A percentile compares a stretch with the other conserved stretches of the same genome.
phyloP scores from a whole-genome alignment of 345 rosid genomes.

The Syzygium jambos region DNA sequence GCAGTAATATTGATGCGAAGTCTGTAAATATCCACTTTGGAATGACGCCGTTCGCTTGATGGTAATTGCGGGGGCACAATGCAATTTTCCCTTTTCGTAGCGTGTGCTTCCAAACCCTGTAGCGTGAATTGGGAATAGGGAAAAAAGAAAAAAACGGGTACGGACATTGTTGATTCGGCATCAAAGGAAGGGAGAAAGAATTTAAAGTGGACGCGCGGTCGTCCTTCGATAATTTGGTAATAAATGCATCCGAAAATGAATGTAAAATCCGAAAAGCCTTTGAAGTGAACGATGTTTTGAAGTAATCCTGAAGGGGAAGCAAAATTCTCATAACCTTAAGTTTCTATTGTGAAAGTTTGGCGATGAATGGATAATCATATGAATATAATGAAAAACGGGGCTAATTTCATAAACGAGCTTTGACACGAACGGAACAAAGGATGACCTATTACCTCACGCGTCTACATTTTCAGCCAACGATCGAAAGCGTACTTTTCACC shows the following conservation, averaged over 20 bases:
- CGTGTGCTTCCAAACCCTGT: too few relatives aligned
- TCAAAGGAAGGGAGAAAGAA: too few relatives aligned
- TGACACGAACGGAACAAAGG: background rate
- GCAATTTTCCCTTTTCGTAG: too few relatives aligned
- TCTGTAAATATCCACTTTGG: too few relatives aligned
- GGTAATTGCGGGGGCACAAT: too few relatives aligned
- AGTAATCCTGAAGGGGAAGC: background rate
- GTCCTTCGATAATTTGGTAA: too few relatives aligned
- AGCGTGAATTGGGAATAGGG: too few relatives aligned
- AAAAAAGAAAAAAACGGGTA: too few relatives aligned
- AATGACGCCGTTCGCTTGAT: too few relatives aligned
- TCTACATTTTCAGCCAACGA: background rate
- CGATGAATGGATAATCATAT: background rate
- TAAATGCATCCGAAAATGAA: background rate
- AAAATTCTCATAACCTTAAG: rapidly evolving
- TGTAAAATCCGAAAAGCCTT: background rate
- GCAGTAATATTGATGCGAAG: too few relatives aligned
- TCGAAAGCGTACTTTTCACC: background rate
- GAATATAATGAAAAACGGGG: background rate
- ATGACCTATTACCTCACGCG: background rate
- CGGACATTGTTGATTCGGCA: too few relatives aligned
- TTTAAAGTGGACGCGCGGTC: too few relatives aligned
- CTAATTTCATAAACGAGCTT: background rate
- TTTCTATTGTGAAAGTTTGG: background rate
- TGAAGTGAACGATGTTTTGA: background rate